phyloP scores from a whole-genome alignment of 148 eudicot genomes.

The Heliamphora exappendiculata region DNA sequence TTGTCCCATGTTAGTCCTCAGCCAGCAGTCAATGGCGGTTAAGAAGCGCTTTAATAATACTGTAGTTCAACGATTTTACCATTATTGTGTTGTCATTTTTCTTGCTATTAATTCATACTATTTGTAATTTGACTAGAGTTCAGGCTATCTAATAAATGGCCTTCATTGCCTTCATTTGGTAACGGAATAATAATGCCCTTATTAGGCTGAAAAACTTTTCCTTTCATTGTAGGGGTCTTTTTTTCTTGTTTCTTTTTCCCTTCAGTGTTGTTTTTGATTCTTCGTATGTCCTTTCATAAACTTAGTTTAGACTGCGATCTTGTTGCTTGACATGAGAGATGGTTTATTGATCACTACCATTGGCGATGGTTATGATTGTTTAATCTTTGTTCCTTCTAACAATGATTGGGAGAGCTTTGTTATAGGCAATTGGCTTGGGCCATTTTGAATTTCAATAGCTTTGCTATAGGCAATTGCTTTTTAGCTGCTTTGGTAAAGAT shows the following conservation, averaged over 20 bases:
- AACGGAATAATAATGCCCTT: neutral
- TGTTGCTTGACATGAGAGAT: neutral
- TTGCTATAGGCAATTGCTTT: neutral
- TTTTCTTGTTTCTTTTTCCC: neutral
- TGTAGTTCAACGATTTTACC: neutral
- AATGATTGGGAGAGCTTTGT: neutral
- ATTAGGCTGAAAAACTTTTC: neutral
- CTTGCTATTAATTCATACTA: neutral
- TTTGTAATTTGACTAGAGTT: neutral
- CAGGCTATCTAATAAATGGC: neutral
- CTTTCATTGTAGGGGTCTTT: neutral
- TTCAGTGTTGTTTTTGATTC: neutral
- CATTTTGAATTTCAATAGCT: neutral
- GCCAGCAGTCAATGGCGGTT: neutral
- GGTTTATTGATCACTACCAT: neutral
- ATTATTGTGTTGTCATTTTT: neutral
- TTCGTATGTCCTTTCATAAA: neutral
- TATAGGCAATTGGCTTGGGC: neutral
- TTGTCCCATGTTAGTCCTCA: neutral
- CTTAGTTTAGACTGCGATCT: neutral
- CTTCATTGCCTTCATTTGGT: neutral
- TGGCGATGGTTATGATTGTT: neutral
- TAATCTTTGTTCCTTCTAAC: neutral
- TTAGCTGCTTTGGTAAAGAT: neutral
- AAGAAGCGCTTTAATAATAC: neutral